Base-by-base conservation (phyloP, 768 basidiomycete genomes). In the Gloeophyllum trabeum region DNA sequence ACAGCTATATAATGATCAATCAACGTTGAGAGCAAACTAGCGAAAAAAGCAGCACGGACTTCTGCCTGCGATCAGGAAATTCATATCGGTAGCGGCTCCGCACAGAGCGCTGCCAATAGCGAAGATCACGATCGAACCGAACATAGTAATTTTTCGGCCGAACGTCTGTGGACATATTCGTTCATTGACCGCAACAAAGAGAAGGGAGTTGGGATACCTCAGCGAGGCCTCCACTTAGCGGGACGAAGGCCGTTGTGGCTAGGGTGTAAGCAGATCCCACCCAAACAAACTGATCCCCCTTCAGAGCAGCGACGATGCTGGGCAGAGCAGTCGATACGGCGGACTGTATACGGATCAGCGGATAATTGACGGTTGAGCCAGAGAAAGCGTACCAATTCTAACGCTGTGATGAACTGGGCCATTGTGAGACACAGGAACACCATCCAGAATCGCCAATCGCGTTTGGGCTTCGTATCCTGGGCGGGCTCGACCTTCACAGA, bases 191-290 rank as follows among this genome's bases (percentile, higher is more conserved):
- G n/a, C n/a, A n/a, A n/a, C n/a, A n/a, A n/a, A n/a, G n/a, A n/a
- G n/a, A n/a, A n/a, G n/a, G n/a, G n/a, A n/a, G n/a, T n/a, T n/a
- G n/a, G n/a, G n/a, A n/a, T n/a, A 63, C 54, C 39, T 64, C 48
- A 2, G 61, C 61, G 1, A 63, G 40, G 21, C 53, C 52, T 0
- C 62, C 63, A 7, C 47, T 52, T 38, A 62, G 32, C 4, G 63
- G 61, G 12, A 63, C 48, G 32, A 61, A 50, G 0, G 62, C 60
- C 1, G 63, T 55, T 3, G 54, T 50, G 1, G 54, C 51, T 3
- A 60, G 0, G 56, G 44, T 55, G 19, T 56, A 60, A 6, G 55
- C 52, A 14, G 54, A 49, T 10, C 48, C 50, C 3, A 55, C 51
- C 58, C 58, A 60, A 1, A 54, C 38, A 19, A 52, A 64, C 34